Conservation (phyloP, 2,329 filamentous ascomycete genomes). For the Calcarisporium arbuscula region DNA sequence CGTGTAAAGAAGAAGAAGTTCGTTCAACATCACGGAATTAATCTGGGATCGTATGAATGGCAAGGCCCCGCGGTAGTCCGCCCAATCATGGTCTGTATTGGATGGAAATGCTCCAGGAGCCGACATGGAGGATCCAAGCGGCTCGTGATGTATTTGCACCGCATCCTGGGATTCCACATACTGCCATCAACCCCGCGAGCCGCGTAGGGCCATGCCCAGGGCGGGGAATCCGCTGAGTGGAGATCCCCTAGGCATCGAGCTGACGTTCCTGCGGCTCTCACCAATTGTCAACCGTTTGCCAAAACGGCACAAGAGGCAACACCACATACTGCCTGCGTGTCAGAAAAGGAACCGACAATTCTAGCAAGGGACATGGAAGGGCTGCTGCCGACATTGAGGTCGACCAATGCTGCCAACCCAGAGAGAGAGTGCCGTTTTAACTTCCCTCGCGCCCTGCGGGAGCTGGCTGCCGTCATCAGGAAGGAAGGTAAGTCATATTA, state of each 20-base stretch:
- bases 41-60: slow-evolving; percentile 7
- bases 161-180: too few species aligned
- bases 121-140: slow-evolving; percentile 2
- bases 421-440: slow-evolving; percentile 3
- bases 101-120: slow-evolving; percentile 1
- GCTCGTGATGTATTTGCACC: slow-evolving; percentile 2
- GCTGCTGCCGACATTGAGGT: not conserved
- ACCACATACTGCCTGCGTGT: slow-evolving; percentile 6
- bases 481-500: slow-evolving; percentile 2
- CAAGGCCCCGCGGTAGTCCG: slow-evolving; percentile 7
- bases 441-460: slow-evolving; percentile 2
- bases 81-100: slow-evolving; percentile 7
- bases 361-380: too few species aligned
- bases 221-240: slow-evolving; percentile 1
- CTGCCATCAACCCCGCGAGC: too few species aligned
- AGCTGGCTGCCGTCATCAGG: slow-evolving; percentile 1
- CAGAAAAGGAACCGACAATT: slow-evolving; percentile 3
- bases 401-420: not conserved
- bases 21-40: too few species aligned
- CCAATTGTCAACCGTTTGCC: slow-evolving; percentile 6
- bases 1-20: slow-evolving; percentile 2
- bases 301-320: slow-evolving; percentile 6
- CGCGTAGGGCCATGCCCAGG: slow-evolving; percentile 20
- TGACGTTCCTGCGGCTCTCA: slow-evolving; percentile 7
- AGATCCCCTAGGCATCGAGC: slow-evolving; percentile 3